Conservation (phyloP, 768 basidiomycete species). For the Amanita rubescens region DNA sequence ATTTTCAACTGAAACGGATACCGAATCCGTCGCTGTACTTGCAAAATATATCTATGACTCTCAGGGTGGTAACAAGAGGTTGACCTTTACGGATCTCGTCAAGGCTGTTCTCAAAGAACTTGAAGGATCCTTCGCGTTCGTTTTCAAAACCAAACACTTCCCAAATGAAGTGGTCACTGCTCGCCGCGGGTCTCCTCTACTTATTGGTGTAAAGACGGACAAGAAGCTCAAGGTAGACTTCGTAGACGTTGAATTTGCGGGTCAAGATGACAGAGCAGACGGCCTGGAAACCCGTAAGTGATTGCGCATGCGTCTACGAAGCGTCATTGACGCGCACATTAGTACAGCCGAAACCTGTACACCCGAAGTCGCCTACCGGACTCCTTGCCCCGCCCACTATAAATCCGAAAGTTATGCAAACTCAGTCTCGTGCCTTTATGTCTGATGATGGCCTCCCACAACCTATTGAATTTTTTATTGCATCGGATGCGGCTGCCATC, state of each 20-base stretch:
- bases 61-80: slow-evolving; percentile 66
- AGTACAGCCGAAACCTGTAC: slow-evolving; percentile 42
- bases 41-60: slow-evolving; percentile 96
- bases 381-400: slow-evolving; percentile 61
- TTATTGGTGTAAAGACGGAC: slow-evolving; percentile 99
- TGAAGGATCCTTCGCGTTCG: slow-evolving; percentile 98
- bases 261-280: slow-evolving; percentile 42
- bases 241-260: slow-evolving; percentile 93
- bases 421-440: slow-evolving; percentile 97
- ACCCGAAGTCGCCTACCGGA: slow-evolving; percentile 51
- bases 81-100: slow-evolving; percentile 85
- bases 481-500: slow-evolving; percentile 93
- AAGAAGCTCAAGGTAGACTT: slow-evolving; percentile 99
- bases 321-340: neutral
- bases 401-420: slow-evolving; percentile 78
- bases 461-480: slow-evolving; percentile 99
- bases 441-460: slow-evolving; percentile 97
- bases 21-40: slow-evolving; percentile 94
- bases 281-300: slow-evolving; percentile 1
- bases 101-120: slow-evolving; percentile 96
- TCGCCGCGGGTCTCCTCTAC: slow-evolving; percentile 91
- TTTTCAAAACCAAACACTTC: slow-evolving; percentile 95
- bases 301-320: slow-evolving; percentile 9
- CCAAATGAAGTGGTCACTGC: slow-evolving; percentile 95
- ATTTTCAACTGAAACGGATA: slow-evolving; percentile 95